Evolutionary conservation across 2,329 filamentous ascomycete genomes (phyloP).

Genomic region (Diaporthe aspalathi): DNA sequence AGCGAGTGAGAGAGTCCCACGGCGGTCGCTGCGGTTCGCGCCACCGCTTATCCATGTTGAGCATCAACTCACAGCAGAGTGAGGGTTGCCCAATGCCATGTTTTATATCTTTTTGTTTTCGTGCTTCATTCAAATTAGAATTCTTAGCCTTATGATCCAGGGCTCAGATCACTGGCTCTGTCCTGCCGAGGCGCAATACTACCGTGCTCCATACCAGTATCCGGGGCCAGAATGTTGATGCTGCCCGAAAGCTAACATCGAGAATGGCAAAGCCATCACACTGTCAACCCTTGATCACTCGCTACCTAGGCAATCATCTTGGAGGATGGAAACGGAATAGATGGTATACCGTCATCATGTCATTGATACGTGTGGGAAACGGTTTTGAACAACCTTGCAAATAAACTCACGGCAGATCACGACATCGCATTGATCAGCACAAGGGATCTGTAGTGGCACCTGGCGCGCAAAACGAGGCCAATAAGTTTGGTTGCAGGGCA

Average conservation of each 20-base stretch:
- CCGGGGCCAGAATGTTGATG: background rate
- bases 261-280: background rate
- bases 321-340: background rate
- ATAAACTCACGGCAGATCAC: too few species aligned
- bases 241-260: background rate
- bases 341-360: background rate
- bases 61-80: background rate
- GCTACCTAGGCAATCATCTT: too few species aligned
- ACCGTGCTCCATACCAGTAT: too few species aligned
- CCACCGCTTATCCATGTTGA: constrained; percentile 20
- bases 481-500: background rate
- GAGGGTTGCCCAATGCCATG: background rate
- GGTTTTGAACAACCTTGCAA: background rate
- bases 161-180: background rate
- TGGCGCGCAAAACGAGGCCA: background rate
- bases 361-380: background rate
- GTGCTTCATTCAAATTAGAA: too few species aligned
- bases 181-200: background rate
- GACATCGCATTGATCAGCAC: background rate
- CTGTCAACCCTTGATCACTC: too few species aligned
- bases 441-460: background rate
- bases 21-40: background rate
- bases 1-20: background rate
- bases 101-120: background rate
- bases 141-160: background rate